Conservation (phyloP, 768 basidiomycete species). For the Thelephora aurantiotincta region DNA sequence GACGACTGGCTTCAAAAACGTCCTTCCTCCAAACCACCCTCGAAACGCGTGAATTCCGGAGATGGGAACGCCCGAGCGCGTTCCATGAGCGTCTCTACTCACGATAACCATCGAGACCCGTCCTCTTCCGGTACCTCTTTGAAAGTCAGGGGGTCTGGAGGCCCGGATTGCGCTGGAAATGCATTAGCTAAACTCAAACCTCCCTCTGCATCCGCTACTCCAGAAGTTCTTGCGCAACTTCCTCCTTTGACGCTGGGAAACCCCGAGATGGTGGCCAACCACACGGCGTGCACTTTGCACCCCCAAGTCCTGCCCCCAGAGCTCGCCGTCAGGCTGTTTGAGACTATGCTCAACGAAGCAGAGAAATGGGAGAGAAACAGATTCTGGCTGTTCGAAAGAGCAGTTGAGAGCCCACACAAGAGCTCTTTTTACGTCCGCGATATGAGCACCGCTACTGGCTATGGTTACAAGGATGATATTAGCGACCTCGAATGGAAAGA, state of each 20-base stretch:
- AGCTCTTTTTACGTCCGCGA: slow-evolving; percentile 62
- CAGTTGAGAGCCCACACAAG: slow-evolving; percentile 78
- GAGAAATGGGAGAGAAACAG: slow-evolving; percentile 55
- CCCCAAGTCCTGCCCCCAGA: slow-evolving; percentile 54
- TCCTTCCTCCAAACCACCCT: slow-evolving; percentile 3
- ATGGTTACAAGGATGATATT: slow-evolving; percentile 12
- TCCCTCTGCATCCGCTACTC: slow-evolving; percentile 21
- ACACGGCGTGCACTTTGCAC: slow-evolving; percentile 70
- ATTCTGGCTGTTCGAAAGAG: slow-evolving; percentile 74
- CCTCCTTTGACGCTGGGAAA: slow-evolving; percentile 49
- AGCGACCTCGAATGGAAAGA: slow-evolving; percentile 44
- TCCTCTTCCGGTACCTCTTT: slow-evolving; percentile 4
- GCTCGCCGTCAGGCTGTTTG: slow-evolving; percentile 54
- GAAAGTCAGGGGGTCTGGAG: slow-evolving; percentile 14
- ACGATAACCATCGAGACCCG: no score
- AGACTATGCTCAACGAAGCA: slow-evolving; percentile 52
- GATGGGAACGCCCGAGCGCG: no score
- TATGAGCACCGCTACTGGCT: slow-evolving; percentile 21
- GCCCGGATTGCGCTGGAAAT: neutral
- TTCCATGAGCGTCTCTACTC: no score
- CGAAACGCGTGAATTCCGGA: neutral
- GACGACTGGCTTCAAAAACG: slow-evolving; percentile 37
- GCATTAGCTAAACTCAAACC: slow-evolving; percentile 21
- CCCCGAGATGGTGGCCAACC: slow-evolving; percentile 46
- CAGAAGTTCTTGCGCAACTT: slow-evolving; percentile 21